A percentile compares a stretch with the other conserved stretches of the same genome.
Evolutionary conservation across 1,284 basidiomycete species (phyloP).

Genomic region (Stygiomarasmius scandens): DNA sequence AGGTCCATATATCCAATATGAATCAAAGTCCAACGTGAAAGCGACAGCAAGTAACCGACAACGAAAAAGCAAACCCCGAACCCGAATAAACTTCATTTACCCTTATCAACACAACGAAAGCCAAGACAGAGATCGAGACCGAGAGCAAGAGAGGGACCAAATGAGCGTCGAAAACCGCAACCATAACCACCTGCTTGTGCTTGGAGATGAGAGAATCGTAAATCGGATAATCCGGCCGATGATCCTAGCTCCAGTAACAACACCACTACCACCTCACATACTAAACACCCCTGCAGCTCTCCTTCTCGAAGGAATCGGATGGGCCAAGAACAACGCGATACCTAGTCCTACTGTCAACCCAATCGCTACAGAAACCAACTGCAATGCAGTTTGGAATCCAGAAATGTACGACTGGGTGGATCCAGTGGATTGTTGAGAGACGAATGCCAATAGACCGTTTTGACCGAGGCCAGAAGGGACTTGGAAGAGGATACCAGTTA

Average conservation of each 20-base stretch:
- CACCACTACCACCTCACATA: constrained; percentile 35
- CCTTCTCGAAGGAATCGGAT: constrained; percentile 59
- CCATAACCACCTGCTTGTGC: no score
- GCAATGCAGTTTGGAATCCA: constrained; percentile 69
- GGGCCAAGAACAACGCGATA: constrained; percentile 58
- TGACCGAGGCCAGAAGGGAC: constrained; percentile 86
- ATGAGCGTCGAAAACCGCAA: no score
- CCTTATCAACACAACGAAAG: not conserved
- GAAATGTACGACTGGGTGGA: constrained; percentile 55
- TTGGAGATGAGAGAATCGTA: no score
- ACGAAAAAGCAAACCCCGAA: not conserved
- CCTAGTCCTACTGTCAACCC: constrained; percentile 76
- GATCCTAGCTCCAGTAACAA: not conserved
- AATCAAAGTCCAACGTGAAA: not conserved
- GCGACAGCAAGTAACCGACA: not conserved
- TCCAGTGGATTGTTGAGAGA: constrained; percentile 54
- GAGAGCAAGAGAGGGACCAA: no score
- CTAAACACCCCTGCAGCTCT: constrained; percentile 63
- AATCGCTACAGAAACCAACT: constrained; percentile 64
- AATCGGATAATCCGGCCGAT: no score
- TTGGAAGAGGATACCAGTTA: constrained; percentile 86
- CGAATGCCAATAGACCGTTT: constrained; percentile 82
- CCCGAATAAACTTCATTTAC: not conserved
- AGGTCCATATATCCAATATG: not conserved
- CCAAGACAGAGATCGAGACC: not conserved